Percentiles rank a stretch among this genome's conserved stretches.
phyloP scores from a whole-genome alignment of 208 protist genomes.

The Trypanosoma theileri region DNA sequence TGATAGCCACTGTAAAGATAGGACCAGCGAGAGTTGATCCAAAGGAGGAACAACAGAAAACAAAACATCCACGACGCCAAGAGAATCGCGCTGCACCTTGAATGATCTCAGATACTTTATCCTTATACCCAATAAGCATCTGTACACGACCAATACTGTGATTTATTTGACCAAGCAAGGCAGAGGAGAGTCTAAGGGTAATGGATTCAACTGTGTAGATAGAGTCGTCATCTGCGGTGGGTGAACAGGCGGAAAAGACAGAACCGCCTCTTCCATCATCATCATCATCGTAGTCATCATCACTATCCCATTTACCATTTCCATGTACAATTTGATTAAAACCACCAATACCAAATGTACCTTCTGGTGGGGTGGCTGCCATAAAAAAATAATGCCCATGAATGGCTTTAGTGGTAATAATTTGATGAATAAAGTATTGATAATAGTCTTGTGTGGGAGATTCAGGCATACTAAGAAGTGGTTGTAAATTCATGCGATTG shows the following conservation, averaged over 20 bases:
- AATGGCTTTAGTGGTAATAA: constrained; percentile 67
- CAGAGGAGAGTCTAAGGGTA: constrained; percentile 49
- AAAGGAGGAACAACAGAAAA: constrained; percentile 58
- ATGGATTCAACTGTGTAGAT: constrained; percentile 42
- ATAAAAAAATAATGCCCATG: constrained; percentile 70
- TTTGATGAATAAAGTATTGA: constrained; percentile 61
- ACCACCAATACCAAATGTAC: too few species aligned
- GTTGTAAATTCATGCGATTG: constrained; percentile 41
- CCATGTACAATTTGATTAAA: too few species aligned
- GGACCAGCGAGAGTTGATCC: constrained; percentile 42
- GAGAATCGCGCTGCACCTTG: constrained; percentile 73
- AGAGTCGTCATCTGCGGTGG: constrained; percentile 3
- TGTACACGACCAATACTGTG: constrained; percentile 66
- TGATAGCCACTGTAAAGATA: constrained; percentile 64
- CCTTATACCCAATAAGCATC: constrained; percentile 61
- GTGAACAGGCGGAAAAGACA: not conserved
- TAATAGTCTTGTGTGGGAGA: constrained; percentile 39
- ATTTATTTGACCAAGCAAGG: constrained; percentile 59
- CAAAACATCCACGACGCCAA: constrained; percentile 48
- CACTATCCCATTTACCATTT: not conserved
- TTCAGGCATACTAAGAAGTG: constrained; percentile 38
- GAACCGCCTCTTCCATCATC: not conserved
- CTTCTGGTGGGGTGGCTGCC: constrained; percentile 1
- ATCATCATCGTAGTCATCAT: not conserved
- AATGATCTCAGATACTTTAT: constrained; percentile 60